These are phyloP conservation scores for Lonicera japonica DNA, from an alignment of 129 eudicot genomes.

Conservation along the genomic window DNA sequence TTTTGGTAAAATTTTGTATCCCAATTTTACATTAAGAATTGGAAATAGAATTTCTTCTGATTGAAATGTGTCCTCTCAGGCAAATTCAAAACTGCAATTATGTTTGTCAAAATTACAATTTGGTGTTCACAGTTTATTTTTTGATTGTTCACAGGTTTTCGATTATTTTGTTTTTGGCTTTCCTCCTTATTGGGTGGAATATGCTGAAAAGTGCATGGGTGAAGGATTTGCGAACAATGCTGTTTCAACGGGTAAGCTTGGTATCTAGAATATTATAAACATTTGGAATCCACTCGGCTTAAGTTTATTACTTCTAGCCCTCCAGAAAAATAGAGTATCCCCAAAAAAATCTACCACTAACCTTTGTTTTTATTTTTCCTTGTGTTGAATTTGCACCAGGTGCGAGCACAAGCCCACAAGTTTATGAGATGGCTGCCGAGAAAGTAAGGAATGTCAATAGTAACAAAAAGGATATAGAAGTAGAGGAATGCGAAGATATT, in stretches of 20 bases:
- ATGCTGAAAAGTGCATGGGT: conserved; percentile 26
- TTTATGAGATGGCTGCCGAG: conserved; percentile 2
- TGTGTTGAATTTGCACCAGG: conserved; percentile 20
- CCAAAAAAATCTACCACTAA: too few relatives aligned
- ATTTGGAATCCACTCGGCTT: too few relatives aligned
- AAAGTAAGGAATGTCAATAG: conserved; percentile 7
- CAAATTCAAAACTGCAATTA: too few relatives aligned
- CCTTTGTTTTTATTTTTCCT: not conserved
- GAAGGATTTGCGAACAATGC: conserved; percentile 14
- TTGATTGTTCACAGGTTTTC: conserved; percentile 34
- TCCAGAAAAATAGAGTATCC: too few relatives aligned
- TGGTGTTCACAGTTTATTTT: not conserved
- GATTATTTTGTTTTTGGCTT: conserved; percentile 47
- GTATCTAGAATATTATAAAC: not conserved
- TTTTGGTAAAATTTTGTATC: too few relatives aligned
- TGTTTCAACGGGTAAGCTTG: conserved; percentile 19
- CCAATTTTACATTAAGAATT: too few relatives aligned
- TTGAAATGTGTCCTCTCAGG: not conserved
- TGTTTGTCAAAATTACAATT: too few relatives aligned
- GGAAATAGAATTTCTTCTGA: not conserved
- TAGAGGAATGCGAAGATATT: conserved; percentile 12
- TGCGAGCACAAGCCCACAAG: conserved; percentile 18
- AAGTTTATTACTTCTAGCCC: too few relatives aligned
- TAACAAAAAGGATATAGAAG: conserved; percentile 12
- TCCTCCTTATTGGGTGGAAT: conserved; percentile 48